Percentiles rank a stretch among this genome's conserved stretches.
These are phyloP conservation scores for Hypholoma sublateritium DNA, from an alignment of 768 basidiomycete genomes.

Conservation along the genomic window DNA sequence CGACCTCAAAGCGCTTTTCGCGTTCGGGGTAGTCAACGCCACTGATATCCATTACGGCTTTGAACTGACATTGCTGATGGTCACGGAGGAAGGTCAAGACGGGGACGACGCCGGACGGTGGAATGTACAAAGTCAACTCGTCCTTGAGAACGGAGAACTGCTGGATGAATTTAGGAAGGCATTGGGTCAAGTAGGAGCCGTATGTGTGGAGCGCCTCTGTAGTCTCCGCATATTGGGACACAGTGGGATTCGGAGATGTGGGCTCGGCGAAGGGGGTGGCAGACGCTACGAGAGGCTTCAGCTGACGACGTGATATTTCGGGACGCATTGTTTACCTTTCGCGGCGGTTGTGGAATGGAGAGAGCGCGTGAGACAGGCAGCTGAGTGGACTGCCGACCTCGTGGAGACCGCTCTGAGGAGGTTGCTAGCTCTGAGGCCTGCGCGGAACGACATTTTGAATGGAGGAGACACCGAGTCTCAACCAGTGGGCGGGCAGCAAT, in stretches of 20 bases:
- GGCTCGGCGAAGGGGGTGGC: conserved; percentile 84
- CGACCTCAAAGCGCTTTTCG: conserved; percentile 93
- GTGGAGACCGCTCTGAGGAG: conserved; percentile 40
- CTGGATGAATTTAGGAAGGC: conserved; percentile 95
- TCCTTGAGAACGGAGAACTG: conserved; percentile 98
- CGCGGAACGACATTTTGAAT: conserved; percentile 35
- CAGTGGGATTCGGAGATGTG: conserved; percentile 84
- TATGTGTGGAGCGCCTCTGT: conserved; percentile 85
- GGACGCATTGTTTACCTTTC: conserved; percentile 41
- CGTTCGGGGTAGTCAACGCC: conserved; percentile 95
- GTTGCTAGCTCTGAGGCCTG: conserved; percentile 42
- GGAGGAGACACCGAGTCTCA: conserved; percentile 16
- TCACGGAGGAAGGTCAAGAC: conserved; percentile 92
- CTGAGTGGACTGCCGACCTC: conserved; percentile 28
- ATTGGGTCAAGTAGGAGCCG: conserved; percentile 90
- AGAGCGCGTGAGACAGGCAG: conserved; percentile 29
- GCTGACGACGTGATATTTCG: conserved; percentile 13
- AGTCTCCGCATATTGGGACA: conserved; percentile 67
- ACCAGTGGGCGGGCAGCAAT: conserved; percentile 12
- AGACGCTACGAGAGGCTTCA: conserved; percentile 43
- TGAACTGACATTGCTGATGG: conserved; percentile 95
- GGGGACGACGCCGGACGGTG: conserved; percentile 79
- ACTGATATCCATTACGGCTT: conserved; percentile 88
- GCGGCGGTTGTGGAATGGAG: conserved; percentile 48
- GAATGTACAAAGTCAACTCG: conserved; percentile 87